Evolutionary conservation across 768 basidiomycete genomes (phyloP).

Genomic region (Lyophyllum atratum): DNA sequence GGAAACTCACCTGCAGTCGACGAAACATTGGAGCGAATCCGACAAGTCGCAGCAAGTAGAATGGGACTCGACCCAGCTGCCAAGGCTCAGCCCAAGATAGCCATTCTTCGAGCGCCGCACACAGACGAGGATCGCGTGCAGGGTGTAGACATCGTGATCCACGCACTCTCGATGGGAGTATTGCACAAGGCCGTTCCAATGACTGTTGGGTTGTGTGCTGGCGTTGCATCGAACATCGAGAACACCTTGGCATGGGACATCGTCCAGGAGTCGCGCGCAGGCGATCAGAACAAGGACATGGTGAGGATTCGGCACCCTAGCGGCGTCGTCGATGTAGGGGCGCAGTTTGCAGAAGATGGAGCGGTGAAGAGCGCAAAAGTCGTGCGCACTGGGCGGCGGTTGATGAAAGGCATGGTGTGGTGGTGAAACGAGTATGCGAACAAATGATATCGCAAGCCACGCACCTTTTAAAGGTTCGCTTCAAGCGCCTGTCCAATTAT

Average conservation of each 20-base stretch:
- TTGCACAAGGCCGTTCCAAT: constrained; percentile 72
- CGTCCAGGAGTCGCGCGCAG: constrained; percentile 30
- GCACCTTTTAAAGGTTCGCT: constrained; percentile 7
- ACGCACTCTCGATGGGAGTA: constrained; percentile 72
- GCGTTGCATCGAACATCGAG: constrained; percentile 59
- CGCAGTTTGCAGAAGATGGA: constrained; percentile 48
- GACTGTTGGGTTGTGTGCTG: constrained; percentile 71
- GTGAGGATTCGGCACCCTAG: constrained; percentile 65
- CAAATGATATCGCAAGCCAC: not conserved
- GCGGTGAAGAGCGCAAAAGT: constrained; percentile 60
- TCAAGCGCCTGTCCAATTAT: not conserved
- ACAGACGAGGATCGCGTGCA: constrained; percentile 22
- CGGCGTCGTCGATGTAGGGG: constrained; percentile 69
- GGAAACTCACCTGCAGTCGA: constrained; percentile 27
- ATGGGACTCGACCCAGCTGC: constrained; percentile 68
- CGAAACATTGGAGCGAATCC: constrained; percentile 50
- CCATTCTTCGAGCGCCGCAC: constrained; percentile 46
- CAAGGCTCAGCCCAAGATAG: constrained; percentile 74
- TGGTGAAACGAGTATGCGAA: constrained; percentile 39
- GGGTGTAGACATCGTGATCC: constrained; percentile 51
- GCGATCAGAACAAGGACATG: constrained; percentile 23
- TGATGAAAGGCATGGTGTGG: constrained; percentile 74
- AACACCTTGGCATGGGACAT: constrained; percentile 58
- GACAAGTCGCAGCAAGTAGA: constrained; percentile 51
- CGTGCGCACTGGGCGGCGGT: constrained; percentile 63